Evolutionary conservation across 257 asterid species (phyloP).

Genomic region (Solanum bulbocastanum): DNA sequence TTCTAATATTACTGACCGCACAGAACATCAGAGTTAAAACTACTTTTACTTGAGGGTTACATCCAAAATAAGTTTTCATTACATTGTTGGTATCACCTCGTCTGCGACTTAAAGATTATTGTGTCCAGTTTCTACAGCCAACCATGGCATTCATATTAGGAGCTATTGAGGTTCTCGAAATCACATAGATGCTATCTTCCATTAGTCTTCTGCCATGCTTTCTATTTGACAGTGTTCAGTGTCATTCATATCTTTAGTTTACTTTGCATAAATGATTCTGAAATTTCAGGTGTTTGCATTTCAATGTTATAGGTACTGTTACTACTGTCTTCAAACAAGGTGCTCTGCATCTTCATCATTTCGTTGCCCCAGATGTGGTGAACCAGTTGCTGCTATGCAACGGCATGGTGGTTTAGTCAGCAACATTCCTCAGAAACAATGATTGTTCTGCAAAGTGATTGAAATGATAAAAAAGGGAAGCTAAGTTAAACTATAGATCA

Average conservation of each 20-base stretch:
- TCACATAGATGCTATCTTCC: not conserved
- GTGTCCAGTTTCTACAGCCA: not conserved
- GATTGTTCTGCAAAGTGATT: constrained; percentile 11
- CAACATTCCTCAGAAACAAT: constrained; percentile 21
- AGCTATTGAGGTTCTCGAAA: not conserved
- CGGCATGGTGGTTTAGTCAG: constrained; percentile 36
- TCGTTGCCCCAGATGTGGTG: constrained; percentile 73
- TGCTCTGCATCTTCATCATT: constrained; percentile 70
- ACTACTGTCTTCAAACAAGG: constrained; percentile 79
- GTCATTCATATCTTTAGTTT: not conserved
- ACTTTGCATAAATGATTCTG: not conserved
- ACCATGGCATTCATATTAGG: not conserved
- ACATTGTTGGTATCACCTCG: not conserved
- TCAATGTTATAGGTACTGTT: constrained; percentile 60
- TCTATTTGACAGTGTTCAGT: not conserved
- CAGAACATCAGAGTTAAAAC: not conserved
- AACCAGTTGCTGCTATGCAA: constrained; percentile 88
- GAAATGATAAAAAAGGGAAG: not conserved
- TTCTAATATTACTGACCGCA: not conserved
- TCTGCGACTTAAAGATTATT: not conserved
- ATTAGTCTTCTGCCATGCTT: not conserved
- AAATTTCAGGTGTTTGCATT: not conserved
- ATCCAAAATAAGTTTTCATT: not conserved
- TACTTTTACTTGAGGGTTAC: not conserved
- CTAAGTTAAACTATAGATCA: constrained; percentile 6